A percentile compares a stretch with the other conserved stretches of the same genome.
phyloP scores from a whole-genome alignment of 2,329 filamentous ascomycete species.

The Capronia coronata region DNA sequence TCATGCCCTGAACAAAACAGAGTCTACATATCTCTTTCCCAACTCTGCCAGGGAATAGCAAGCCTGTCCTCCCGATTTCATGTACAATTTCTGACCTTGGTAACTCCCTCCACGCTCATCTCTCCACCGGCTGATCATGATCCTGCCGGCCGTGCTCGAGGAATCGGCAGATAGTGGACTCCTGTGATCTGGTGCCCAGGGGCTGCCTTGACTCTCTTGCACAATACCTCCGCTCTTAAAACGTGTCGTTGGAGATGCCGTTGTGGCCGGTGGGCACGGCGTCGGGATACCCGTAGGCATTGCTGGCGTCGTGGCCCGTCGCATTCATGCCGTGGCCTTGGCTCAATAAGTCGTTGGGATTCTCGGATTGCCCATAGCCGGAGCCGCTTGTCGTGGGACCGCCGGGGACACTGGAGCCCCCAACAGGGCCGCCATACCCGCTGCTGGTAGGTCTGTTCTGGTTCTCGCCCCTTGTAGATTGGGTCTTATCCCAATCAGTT shows the following conservation, averaged over 20 bases:
- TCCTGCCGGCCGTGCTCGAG: slow-evolving; percentile 22
- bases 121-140: slow-evolving; percentile 5
- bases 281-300: slow-evolving; percentile 41
- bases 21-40: too few relatives aligned
- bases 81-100: slow-evolving; percentile 9
- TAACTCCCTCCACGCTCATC: background rate
- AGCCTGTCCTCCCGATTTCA: slow-evolving; percentile 4
- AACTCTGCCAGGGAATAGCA: background rate
- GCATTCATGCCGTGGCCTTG: slow-evolving; percentile 37
- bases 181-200: slow-evolving; percentile 20
- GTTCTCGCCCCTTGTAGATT: slow-evolving; percentile 66
- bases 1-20: slow-evolving; percentile 14
- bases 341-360: slow-evolving; percentile 41
- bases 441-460: slow-evolving; percentile 52
- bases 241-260: slow-evolving; percentile 40
- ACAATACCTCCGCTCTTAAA: slow-evolving; percentile 33
- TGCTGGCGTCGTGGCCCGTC: slow-evolving; percentile 40
- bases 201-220: slow-evolving; percentile 11
- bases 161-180: slow-evolving; percentile 21
- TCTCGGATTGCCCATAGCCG: slow-evolving; percentile 38
- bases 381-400: slow-evolving; percentile 32
- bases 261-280: slow-evolving; percentile 45
- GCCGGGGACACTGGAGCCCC: slow-evolving; percentile 31
- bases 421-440: slow-evolving; percentile 37
- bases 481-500: slow-evolving; percentile 60